Evolutionary conservation across 1,284 basidiomycete species (phyloP).

Genomic region (Leccinum pachyderme): DNA sequence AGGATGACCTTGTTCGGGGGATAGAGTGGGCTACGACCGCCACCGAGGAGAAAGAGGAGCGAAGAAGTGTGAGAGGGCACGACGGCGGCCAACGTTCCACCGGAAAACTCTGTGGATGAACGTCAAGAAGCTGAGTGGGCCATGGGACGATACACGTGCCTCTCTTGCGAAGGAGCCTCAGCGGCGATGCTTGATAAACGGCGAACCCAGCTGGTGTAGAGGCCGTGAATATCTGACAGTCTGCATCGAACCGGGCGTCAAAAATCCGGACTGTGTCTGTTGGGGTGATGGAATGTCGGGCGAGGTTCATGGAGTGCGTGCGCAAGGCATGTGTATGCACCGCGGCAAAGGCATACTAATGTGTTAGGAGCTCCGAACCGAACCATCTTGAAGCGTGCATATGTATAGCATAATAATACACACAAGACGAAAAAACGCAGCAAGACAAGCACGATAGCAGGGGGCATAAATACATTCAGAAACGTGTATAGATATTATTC

Average conservation of each 20-base stretch:
- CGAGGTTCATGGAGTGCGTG: constrained; percentile 74
- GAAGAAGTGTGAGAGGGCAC: constrained; percentile 83
- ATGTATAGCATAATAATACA: constrained; percentile 13
- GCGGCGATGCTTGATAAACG: constrained; percentile 79
- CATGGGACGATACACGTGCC: constrained; percentile 46
- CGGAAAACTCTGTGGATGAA: constrained; percentile 57
- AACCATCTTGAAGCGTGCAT: constrained; percentile 8
- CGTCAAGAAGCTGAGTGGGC: constrained; percentile 1
- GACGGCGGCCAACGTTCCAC: constrained; percentile 76
- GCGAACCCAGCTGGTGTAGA: constrained; percentile 85
- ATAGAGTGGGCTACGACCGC: constrained; percentile 87
- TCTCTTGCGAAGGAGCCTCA: constrained; percentile 76
- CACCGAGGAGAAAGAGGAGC: constrained; percentile 86
- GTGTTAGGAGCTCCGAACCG: constrained; percentile 11
- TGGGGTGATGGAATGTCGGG: constrained; percentile 81
- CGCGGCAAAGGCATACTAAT: constrained; percentile 18
- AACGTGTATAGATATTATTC: constrained; percentile 25
- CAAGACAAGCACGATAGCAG: constrained; percentile 14
- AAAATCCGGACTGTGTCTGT: constrained; percentile 75
- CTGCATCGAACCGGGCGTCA: constrained; percentile 75
- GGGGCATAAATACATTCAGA: constrained; percentile 26
- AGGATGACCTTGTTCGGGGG: constrained; percentile 93
- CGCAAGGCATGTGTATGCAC: constrained; percentile 11
- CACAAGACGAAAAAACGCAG: constrained; percentile 19
- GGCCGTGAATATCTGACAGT: constrained; percentile 78